A percentile compares a stretch with the other conserved stretches of the same genome.
phyloP scores from a whole-genome alignment of 2,329 filamentous ascomycete genomes.

The Daldinia sp. region DNA sequence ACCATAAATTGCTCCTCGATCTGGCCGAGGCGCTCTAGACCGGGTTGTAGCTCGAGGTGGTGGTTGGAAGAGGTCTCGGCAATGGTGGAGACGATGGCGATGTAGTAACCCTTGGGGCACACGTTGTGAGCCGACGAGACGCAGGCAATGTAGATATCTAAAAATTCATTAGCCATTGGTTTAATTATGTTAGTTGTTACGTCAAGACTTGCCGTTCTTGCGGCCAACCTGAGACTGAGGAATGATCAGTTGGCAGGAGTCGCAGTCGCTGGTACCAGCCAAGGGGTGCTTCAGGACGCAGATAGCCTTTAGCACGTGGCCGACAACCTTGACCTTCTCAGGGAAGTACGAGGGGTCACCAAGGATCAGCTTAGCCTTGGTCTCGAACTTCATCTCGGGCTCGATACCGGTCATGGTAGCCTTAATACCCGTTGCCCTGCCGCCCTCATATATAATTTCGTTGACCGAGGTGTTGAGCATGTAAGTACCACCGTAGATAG shows the following conservation, averaged over 20 bases:
- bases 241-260: slow-evolving; percentile 96
- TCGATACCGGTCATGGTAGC: slow-evolving; percentile 93
- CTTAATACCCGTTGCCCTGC: slow-evolving; percentile 94
- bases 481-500: slow-evolving; percentile 98
- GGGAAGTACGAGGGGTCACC: slow-evolving; percentile 98
- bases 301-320: slow-evolving; percentile 94
- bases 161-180: slow-evolving; percentile 15
- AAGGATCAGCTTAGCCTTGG: slow-evolving; percentile 95
- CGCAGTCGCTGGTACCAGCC: slow-evolving; percentile 86
- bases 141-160: slow-evolving; percentile 88
- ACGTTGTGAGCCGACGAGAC: slow-evolving; percentile 97
- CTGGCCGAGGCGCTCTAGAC: slow-evolving; percentile 89
- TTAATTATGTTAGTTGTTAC: neutral
- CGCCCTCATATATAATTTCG: slow-evolving; percentile 85
- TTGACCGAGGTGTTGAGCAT: slow-evolving; percentile 98
- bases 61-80: slow-evolving; percentile 93
- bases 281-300: slow-evolving; percentile 97
- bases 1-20: slow-evolving; percentile 99
- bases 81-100: slow-evolving; percentile 98
- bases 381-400: slow-evolving; percentile 90
- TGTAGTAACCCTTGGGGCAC: slow-evolving; percentile 98
- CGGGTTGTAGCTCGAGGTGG: slow-evolving; percentile 92
- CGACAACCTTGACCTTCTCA: slow-evolving; percentile 85
- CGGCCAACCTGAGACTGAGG: slow-evolving; percentile 97
- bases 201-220: slow-evolving; percentile 81